A percentile compares a stretch with the other conserved stretches of the same genome.
Evolutionary conservation across 306 rosid genomes (phyloP).

Genomic region (Medicago lupulina): DNA sequence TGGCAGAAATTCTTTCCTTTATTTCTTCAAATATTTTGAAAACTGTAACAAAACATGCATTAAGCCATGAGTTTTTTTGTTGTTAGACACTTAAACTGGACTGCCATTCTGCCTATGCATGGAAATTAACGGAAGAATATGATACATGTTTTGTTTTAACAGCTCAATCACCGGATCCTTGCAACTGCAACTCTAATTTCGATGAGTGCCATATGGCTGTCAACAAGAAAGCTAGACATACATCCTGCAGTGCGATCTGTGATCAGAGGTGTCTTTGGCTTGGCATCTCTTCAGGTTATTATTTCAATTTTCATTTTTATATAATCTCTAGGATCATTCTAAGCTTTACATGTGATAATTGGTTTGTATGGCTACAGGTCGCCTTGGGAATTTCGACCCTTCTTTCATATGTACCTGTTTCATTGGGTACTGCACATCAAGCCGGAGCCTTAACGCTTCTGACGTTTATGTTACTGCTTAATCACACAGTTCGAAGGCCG

Average conservation of each 20-base stretch:
- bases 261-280: slow-evolving; percentile 67
- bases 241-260: slow-evolving; percentile 81
- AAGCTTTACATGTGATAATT: slow-evolving; percentile 6
- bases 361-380: slow-evolving; percentile 57
- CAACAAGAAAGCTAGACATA: slow-evolving; percentile 74
- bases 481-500: slow-evolving; percentile 79
- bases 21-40: slow-evolving; percentile 18
- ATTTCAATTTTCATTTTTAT: slow-evolving; percentile 28
- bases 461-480: slow-evolving; percentile 70
- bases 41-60: background rate
- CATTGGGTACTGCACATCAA: slow-evolving; percentile 87
- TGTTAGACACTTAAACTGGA: slow-evolving; percentile 21
- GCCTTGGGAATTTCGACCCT: slow-evolving; percentile 81
- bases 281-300: slow-evolving; percentile 83
- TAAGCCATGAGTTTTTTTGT: slow-evolving; percentile 5
- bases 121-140: slow-evolving; percentile 24
- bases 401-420: slow-evolving; percentile 82
- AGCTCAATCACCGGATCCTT: slow-evolving; percentile 91
- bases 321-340: background rate
- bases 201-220: slow-evolving; percentile 72
- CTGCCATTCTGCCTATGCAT: background rate
- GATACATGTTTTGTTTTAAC: slow-evolving; percentile 32
- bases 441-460: slow-evolving; percentile 89
- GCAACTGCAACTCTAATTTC: slow-evolving; percentile 71
- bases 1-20: background rate